Evolutionary conservation across 768 basidiomycete species (phyloP).

Genomic region (Rhodotorula paludigena): DNA sequence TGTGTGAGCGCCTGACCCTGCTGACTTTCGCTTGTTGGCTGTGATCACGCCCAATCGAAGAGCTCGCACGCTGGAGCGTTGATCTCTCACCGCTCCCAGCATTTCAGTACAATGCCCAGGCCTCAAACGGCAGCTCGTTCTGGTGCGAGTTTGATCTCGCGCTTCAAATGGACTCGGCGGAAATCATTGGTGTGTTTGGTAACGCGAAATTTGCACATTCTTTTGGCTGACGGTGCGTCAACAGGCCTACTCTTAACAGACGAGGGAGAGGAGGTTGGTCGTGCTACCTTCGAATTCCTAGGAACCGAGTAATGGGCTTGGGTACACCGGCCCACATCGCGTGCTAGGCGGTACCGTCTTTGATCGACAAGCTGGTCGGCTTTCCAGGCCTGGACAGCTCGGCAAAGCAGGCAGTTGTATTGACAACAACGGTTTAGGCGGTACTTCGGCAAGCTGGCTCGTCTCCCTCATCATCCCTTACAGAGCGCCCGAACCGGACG

Average conservation of each 20-base stretch:
- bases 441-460: too few relatives aligned
- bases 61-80: conserved; percentile 61
- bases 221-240: background rate
- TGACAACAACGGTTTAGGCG: too few relatives aligned
- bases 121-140: conserved; percentile 59
- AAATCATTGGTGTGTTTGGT: conserved; percentile 11
- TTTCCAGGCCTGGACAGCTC: too few relatives aligned
- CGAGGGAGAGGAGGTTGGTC: conserved; percentile 10
- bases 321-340: too few relatives aligned
- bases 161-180: conserved; percentile 9
- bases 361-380: too few relatives aligned
- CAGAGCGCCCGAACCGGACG: too few relatives aligned
- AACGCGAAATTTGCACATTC: background rate
- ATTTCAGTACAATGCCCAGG: conserved; percentile 49
- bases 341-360: too few relatives aligned
- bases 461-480: too few relatives aligned
- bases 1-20: conserved; percentile 20
- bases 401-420: too few relatives aligned
- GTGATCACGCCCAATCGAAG: background rate
- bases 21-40: background rate
- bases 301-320: background rate
- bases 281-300: conserved; percentile 5
- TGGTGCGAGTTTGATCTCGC: conserved; percentile 64
- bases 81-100: conserved; percentile 71
- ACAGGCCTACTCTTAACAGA: conserved; percentile 5